Conservation (phyloP, 306 rosid species). For the Glycine latifolia region DNA sequence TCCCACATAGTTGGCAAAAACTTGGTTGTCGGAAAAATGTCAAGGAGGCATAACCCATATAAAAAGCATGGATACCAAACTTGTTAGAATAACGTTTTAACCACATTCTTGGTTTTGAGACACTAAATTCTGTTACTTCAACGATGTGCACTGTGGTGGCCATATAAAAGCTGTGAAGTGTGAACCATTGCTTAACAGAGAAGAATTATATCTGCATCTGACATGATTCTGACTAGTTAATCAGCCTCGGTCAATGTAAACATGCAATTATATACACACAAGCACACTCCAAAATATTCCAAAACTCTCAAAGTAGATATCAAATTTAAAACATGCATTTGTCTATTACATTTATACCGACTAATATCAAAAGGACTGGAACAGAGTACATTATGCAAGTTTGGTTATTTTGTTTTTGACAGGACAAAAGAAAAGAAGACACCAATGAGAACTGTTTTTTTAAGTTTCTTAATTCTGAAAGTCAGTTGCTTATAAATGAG, state of each 20-base stretch:
- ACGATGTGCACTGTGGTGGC: not conserved
- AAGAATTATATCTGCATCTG: conserved; percentile 1
- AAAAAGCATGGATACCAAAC: too few relatives aligned
- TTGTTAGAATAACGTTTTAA: too few relatives aligned
- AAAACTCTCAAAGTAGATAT: not conserved
- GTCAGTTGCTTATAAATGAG: conserved; percentile 11
- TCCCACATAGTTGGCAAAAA: too few relatives aligned
- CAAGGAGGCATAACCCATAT: too few relatives aligned
- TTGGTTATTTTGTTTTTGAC: conserved; percentile 8
- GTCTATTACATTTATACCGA: not conserved
- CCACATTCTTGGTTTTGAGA: too few relatives aligned
- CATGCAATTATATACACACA: not conserved
- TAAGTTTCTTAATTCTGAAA: conserved; percentile 10
- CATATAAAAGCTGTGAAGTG: not conserved
- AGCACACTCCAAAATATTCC: not conserved
- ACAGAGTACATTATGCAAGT: not conserved
- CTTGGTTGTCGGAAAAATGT: too few relatives aligned
- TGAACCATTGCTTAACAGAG: not conserved
- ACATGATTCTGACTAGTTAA: not conserved
- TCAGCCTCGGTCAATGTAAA: not conserved
- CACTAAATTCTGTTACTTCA: too few relatives aligned
- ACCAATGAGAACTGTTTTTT: conserved; percentile 13
- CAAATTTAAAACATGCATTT: conserved; percentile 11
- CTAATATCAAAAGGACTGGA: conserved; percentile 15
- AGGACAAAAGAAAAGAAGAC: conserved; percentile 11